Evolutionary conservation across 108 stramenopile species (phyloP).

Genomic region (Aurantiochytrium sp.): DNA sequence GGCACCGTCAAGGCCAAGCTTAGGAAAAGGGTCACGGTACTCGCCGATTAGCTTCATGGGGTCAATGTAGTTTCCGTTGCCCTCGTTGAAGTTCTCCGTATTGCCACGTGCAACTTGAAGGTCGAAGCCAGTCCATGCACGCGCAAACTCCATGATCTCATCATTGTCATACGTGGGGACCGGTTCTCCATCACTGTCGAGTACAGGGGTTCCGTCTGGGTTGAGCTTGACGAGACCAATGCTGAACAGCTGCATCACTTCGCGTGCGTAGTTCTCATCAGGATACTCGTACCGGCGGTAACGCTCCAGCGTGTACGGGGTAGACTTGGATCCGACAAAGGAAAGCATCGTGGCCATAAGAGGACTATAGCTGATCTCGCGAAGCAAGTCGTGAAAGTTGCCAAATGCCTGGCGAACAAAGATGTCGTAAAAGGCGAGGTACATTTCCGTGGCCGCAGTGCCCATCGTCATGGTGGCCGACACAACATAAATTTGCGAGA

Average conservation of each 20-base stretch:
- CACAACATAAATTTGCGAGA: slow-evolving; percentile 59
- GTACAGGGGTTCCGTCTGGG: slow-evolving; percentile 53
- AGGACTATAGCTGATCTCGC: slow-evolving; percentile 55
- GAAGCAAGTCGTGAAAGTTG: slow-evolving; percentile 60
- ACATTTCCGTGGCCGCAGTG: slow-evolving; percentile 29
- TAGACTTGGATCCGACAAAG: slow-evolving; percentile 31
- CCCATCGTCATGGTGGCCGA: slow-evolving; percentile 18
- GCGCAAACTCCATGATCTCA: slow-evolving; percentile 55
- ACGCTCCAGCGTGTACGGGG: not conserved
- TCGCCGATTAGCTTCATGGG: slow-evolving; percentile 36
- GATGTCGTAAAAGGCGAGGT: slow-evolving; percentile 53
- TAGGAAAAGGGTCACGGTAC: slow-evolving; percentile 50
- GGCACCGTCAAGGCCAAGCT: slow-evolving; percentile 47
- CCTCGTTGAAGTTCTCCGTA: slow-evolving; percentile 24
- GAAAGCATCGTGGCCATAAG: slow-evolving; percentile 57
- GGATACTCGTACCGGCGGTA: slow-evolving; percentile 25
- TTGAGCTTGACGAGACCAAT: slow-evolving; percentile 56
- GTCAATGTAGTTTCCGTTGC: slow-evolving; percentile 39
- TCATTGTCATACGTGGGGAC: slow-evolving; percentile 55
- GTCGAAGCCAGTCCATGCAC: slow-evolving; percentile 60
- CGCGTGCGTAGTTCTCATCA: slow-evolving; percentile 59
- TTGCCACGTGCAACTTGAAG: slow-evolving; percentile 37
- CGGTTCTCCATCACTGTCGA: slow-evolving; percentile 35
- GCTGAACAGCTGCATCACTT: slow-evolving; percentile 63
- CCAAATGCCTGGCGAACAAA: slow-evolving; percentile 67